A percentile compares a stretch with the other conserved stretches of the same genome.
These are phyloP conservation scores for Aureobasidium sp. DNA, from an alignment of 2,329 filamentous ascomycete species.

Conservation along the genomic window DNA sequence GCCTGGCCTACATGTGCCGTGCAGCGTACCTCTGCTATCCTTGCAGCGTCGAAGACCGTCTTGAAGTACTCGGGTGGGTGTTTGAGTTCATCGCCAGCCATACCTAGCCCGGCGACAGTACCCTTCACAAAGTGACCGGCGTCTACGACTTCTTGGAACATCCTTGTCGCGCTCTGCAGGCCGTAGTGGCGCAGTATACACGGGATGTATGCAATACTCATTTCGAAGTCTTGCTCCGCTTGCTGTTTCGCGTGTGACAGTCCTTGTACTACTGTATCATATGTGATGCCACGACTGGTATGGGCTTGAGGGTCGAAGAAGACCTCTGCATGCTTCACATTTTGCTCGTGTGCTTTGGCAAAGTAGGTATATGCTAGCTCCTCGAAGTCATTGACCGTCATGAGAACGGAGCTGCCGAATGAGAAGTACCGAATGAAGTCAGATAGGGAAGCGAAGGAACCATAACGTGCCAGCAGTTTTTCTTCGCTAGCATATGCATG, in stretches of 20 bases:
- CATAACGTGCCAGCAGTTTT: conserved; percentile 3
- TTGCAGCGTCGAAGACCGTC: neutral
- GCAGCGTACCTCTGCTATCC: neutral
- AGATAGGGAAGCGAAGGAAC: conserved; percentile 2
- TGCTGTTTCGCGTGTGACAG: conserved; percentile 13
- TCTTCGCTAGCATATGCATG: neutral
- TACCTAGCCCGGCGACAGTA: conserved; percentile 2
- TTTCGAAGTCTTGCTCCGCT: conserved; percentile 14
- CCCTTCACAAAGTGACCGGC: neutral
- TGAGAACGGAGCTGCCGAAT: neutral
- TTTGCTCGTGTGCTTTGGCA: neutral
- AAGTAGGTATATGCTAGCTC: conserved; percentile 10
- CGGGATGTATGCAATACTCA: conserved; percentile 13
- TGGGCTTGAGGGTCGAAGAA: conserved; percentile 20
- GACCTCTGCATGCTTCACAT: conserved; percentile 16
- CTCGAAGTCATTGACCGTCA: conserved; percentile 5
- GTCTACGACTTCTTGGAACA: neutral
- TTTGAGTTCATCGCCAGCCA: conserved; percentile 12
- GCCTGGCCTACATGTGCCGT: conserved; percentile 8
- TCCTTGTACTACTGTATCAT: conserved; percentile 14
- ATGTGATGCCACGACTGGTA: conserved; percentile 9
- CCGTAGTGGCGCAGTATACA: conserved; percentile 16
- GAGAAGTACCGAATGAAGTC: conserved; percentile 7
- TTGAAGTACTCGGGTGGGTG: conserved; percentile 12
- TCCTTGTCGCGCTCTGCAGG: neutral